Percentiles rank a stretch among this genome's conserved stretches.
Evolutionary conservation across 345 rosid species (phyloP).

Genomic region (Salix exigua): DNA sequence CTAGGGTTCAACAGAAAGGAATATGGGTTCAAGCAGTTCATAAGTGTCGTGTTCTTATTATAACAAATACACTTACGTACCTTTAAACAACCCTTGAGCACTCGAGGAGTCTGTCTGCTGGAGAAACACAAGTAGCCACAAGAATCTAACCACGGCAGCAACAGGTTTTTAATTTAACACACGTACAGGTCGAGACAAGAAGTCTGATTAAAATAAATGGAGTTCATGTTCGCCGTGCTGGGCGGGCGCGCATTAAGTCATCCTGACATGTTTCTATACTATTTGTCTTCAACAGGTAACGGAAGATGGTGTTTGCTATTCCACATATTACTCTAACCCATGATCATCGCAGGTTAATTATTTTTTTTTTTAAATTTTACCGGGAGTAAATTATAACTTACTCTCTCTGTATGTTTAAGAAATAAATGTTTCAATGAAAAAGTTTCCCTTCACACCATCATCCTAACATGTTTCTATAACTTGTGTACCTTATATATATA

Average conservation of each 20-base stretch:
- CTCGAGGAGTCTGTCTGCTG: slow-evolving; percentile 22
- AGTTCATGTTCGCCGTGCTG: slow-evolving; percentile 19
- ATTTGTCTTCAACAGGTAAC: slow-evolving; percentile 13
- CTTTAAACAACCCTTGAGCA: slow-evolving; percentile 17
- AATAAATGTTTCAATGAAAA: too few relatives aligned
- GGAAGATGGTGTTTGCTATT: slow-evolving; percentile 10
- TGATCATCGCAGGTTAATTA: neutral
- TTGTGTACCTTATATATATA: too few relatives aligned
- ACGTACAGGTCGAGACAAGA: slow-evolving; percentile 21
- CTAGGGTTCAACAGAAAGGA: neutral
- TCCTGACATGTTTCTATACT: neutral
- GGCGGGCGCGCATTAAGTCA: slow-evolving; percentile 2
- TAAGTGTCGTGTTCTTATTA: neutral
- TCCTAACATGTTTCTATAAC: too few relatives aligned
- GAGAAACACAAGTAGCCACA: slow-evolving; percentile 18
- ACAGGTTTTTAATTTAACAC: slow-evolving; percentile 8
- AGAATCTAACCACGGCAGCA: slow-evolving; percentile 3
- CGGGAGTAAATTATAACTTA: neutral
- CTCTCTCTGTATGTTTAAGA: too few relatives aligned
- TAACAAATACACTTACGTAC: slow-evolving; percentile 1
- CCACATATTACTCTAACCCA: neutral
- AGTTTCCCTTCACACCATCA: too few relatives aligned
- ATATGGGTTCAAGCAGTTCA: slow-evolving; percentile 13
- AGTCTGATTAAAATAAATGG: slow-evolving; percentile 13
- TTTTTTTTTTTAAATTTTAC: neutral